A percentile compares a stretch with the other conserved stretches of the same genome.
phyloP scores from a whole-genome alignment of 169 alveolate species.

The Babesia microti region DNA sequence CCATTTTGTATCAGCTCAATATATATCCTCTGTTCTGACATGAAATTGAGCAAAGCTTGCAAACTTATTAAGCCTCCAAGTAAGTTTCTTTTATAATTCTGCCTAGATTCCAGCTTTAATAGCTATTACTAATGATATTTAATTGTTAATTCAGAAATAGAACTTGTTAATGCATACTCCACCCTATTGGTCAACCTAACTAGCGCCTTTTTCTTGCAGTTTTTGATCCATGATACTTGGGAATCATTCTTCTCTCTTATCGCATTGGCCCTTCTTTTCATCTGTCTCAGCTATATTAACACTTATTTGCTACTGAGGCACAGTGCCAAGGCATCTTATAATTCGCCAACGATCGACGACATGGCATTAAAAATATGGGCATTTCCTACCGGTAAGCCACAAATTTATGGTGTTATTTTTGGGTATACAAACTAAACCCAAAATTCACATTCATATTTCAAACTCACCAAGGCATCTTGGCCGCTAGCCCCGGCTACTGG shows the following conservation, averaged over 20 bases:
- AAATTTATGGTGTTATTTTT: too few relatives aligned
- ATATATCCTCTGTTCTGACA: slow-evolving; percentile 16
- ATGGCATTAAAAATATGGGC: slow-evolving; percentile 24
- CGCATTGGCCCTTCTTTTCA: slow-evolving; percentile 6
- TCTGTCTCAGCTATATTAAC: slow-evolving; percentile 9
- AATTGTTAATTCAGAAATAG: slow-evolving; percentile 8
- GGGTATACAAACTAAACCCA: too few relatives aligned
- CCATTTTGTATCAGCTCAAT: slow-evolving; percentile 16
- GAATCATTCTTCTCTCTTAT: slow-evolving; percentile 12
- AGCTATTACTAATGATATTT: too few relatives aligned
- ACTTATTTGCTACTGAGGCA: slow-evolving; percentile 12
- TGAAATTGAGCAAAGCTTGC: slow-evolving; percentile 5
- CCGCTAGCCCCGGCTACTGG: slow-evolving; percentile 45
- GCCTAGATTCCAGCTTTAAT: too few relatives aligned
- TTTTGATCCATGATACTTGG: slow-evolving; percentile 15
- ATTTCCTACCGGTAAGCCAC: too few relatives aligned
- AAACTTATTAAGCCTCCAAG: too few relatives aligned
- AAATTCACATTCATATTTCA: too few relatives aligned
- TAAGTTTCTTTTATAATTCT: too few relatives aligned
- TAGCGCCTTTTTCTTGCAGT: slow-evolving; percentile 17
- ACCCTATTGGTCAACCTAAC: slow-evolving; percentile 19
- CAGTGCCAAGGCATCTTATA: slow-evolving; percentile 2
- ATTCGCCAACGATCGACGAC: slow-evolving; percentile 5
- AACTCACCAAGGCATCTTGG: slow-evolving; percentile 22
- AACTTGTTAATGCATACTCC: slow-evolving; percentile 14